Percentiles rank a stretch among this genome's conserved stretches.
Evolutionary conservation across 768 basidiomycete genomes (phyloP).

Genomic region (Lactarius trivialis): DNA sequence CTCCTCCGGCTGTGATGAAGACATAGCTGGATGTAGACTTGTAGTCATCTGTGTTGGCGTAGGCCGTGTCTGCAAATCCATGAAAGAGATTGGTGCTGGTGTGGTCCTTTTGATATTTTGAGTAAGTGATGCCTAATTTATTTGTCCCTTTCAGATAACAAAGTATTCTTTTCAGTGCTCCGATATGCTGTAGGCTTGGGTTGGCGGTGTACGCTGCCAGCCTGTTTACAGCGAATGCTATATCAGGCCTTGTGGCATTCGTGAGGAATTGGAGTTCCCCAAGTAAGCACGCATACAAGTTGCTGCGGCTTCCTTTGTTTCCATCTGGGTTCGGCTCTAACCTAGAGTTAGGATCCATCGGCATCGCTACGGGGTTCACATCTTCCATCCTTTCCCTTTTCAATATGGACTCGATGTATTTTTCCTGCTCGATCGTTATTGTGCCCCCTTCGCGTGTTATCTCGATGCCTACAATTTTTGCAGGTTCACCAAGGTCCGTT

Average conservation of each 20-base stretch:
- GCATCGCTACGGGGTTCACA: not conserved
- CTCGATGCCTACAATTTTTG: not conserved
- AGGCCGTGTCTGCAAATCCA: not conserved
- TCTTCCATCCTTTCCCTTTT: not conserved
- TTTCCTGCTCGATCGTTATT: not conserved
- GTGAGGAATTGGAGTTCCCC: not conserved
- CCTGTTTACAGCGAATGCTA: not conserved
- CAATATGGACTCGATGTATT: not conserved
- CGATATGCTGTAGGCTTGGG: not conserved
- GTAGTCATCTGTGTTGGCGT: not conserved
- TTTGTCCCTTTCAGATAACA: not conserved
- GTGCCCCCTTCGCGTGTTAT: not conserved
- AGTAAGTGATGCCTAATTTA: not conserved
- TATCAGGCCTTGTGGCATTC: not conserved
- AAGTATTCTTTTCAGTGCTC: not conserved
- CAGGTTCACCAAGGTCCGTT: not conserved
- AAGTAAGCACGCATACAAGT: not conserved
- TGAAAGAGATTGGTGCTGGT: not conserved
- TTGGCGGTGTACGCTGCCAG: not conserved
- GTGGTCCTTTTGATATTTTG: too few species aligned
- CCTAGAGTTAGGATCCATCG: not conserved
- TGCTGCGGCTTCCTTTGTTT: not conserved
- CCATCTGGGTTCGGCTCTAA: not conserved
- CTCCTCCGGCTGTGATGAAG: not conserved
- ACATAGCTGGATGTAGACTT: not conserved